Conservation (phyloP, 1,284 basidiomycete genomes). For the Naganishia sp. region DNA sequence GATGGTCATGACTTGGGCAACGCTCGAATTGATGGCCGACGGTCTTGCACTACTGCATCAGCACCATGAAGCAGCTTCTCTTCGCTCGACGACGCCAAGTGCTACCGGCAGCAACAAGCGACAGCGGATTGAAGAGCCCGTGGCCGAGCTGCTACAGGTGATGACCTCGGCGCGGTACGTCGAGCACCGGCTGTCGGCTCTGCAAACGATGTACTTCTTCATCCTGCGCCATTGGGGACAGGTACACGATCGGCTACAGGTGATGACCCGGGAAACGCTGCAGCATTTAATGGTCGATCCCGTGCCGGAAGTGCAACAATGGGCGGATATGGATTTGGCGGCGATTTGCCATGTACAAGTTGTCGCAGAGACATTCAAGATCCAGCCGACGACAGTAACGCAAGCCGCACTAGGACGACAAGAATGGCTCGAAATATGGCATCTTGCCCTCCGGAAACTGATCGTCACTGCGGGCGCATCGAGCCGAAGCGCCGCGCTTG, state of each 20-base stretch:
- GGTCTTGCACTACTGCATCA: constrained; percentile 57
- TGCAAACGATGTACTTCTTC: constrained; percentile 83
- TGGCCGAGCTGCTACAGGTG: constrained; percentile 62
- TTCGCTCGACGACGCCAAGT: constrained; percentile 49
- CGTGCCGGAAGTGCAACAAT: constrained; percentile 69
- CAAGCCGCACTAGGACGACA: constrained; percentile 38
- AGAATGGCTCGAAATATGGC: constrained; percentile 76
- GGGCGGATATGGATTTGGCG: constrained; percentile 77
- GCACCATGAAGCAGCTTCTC: constrained; percentile 63
- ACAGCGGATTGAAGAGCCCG: constrained; percentile 56
- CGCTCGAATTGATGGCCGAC: constrained; percentile 80
- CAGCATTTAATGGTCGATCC: constrained; percentile 66
- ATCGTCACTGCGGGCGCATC: constrained; percentile 60
- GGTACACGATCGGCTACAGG: constrained; percentile 62
- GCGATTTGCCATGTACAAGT: constrained; percentile 45
- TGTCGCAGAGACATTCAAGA: not conserved
- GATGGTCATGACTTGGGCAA: constrained; percentile 76
- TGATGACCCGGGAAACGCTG: constrained; percentile 61
- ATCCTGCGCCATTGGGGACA: constrained; percentile 70
- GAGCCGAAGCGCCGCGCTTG: constrained; percentile 77
- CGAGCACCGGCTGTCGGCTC: constrained; percentile 56
- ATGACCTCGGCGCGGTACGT: constrained; percentile 54
- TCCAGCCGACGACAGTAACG: constrained; percentile 6
- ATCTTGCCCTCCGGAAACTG: constrained; percentile 72
- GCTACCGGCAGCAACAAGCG: constrained; percentile 60